A percentile compares a stretch with the other conserved stretches of the same genome.
Evolutionary conservation across 2,329 filamentous ascomycete genomes (phyloP).

Genomic region (Plenodomus biglobosus): DNA sequence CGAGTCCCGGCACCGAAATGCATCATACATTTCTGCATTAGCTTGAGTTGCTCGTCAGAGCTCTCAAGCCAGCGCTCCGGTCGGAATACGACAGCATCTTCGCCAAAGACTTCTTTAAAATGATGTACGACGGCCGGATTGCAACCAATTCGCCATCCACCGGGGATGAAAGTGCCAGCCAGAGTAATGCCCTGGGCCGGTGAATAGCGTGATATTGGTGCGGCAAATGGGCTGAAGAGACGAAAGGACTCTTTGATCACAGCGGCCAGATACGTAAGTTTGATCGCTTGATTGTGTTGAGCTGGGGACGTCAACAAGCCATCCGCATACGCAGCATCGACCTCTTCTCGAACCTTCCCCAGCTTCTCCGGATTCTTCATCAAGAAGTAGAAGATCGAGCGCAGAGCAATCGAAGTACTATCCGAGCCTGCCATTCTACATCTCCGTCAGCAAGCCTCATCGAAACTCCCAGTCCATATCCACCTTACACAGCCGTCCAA

Average conservation of each 20-base stretch:
- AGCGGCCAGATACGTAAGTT: slow-evolving; percentile 72
- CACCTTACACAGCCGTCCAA: slow-evolving; percentile 34
- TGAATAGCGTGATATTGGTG: slow-evolving; percentile 71
- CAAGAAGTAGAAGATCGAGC: slow-evolving; percentile 44
- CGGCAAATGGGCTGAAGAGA: slow-evolving; percentile 69
- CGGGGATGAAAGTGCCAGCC: slow-evolving; percentile 61
- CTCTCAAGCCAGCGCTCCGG: slow-evolving; percentile 66
- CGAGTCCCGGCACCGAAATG: slow-evolving; percentile 70
- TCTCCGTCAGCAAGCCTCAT: neutral
- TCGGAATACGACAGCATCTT: slow-evolving; percentile 63
- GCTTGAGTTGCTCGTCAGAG: slow-evolving; percentile 55
- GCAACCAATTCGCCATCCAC: slow-evolving; percentile 71
- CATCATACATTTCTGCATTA: slow-evolving; percentile 68
- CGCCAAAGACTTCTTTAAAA: slow-evolving; percentile 65
- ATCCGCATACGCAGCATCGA: slow-evolving; percentile 19
- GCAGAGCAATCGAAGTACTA: slow-evolving; percentile 41
- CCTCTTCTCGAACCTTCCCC: slow-evolving; percentile 12
- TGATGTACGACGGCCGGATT: slow-evolving; percentile 76
- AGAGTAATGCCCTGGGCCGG: slow-evolving; percentile 65
- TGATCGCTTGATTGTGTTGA: slow-evolving; percentile 55
- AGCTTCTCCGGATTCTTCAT: slow-evolving; percentile 35
- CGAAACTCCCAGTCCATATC: neutral
- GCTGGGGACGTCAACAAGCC: slow-evolving; percentile 14
- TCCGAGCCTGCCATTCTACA: slow-evolving; percentile 41
- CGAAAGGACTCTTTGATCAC: slow-evolving; percentile 76